phyloP scores from a whole-genome alignment of 148 eudicot species.

The Silene latifolia region DNA sequence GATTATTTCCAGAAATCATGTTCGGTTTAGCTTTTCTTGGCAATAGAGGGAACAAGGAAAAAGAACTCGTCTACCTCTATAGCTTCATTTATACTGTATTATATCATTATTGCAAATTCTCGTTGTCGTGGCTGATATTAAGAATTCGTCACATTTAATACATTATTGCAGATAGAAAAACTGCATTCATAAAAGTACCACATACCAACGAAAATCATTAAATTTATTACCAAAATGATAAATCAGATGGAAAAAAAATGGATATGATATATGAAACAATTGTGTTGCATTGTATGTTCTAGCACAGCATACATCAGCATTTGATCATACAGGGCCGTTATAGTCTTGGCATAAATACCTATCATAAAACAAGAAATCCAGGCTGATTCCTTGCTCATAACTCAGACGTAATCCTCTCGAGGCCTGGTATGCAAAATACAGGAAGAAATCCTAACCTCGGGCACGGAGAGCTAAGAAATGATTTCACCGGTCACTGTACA shows the following conservation, averaged over 20 bases:
- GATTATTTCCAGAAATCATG: slow-evolving; percentile 10
- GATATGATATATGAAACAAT: not conserved
- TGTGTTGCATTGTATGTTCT: not conserved
- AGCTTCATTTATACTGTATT: not conserved
- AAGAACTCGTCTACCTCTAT: not conserved
- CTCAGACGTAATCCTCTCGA: not conserved
- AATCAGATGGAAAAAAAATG: not conserved
- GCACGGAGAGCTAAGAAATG: slow-evolving; percentile 3
- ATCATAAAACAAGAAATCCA: not conserved
- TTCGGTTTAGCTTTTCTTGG: slow-evolving; percentile 6
- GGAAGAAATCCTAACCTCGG: slow-evolving; percentile 13
- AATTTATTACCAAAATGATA: not conserved
- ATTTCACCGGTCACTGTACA: slow-evolving; percentile 9
- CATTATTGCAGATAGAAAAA: not conserved
- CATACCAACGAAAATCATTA: not conserved
- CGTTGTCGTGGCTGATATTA: not conserved
- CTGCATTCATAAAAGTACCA: not conserved
- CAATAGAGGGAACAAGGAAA: not conserved
- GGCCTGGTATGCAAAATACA: slow-evolving; percentile 16
- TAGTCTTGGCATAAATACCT: not conserved
- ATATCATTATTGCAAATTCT: not conserved
- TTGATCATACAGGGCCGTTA: slow-evolving; percentile 11
- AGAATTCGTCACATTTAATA: not conserved
- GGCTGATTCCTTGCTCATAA: not conserved
- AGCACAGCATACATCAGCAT: not conserved